phyloP scores from a whole-genome alignment of 179 eudicot genomes.

The Silene vulgaris region DNA sequence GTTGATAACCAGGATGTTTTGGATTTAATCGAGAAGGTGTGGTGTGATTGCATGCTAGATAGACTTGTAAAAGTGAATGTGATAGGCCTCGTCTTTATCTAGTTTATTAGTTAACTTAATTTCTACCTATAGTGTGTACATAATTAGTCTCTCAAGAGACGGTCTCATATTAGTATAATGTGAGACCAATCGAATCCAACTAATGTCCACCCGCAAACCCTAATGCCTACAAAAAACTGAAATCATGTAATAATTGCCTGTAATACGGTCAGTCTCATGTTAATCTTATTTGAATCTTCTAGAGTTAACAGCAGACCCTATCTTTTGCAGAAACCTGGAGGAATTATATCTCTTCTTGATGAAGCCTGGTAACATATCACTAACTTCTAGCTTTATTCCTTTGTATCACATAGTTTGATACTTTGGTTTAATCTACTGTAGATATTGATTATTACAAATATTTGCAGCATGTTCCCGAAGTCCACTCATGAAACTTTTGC shows the following conservation, averaged over 20 bases:
- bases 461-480: constrained; percentile 95
- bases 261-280: too few species aligned
- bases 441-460: constrained; percentile 9
- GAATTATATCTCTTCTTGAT: constrained; percentile 91
- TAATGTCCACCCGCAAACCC: too few species aligned
- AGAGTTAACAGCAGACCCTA: constrained; percentile 10
- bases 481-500: constrained; percentile 97
- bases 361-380: constrained; percentile 80
- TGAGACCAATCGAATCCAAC: too few species aligned
- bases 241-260: too few species aligned
- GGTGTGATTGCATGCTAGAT: constrained; percentile 1
- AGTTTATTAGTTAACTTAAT: neutral
- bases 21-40: constrained; percentile 91
- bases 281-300: neutral
- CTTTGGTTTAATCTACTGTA: constrained; percentile 9
- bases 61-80: constrained; percentile 2
- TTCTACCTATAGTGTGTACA: constrained; percentile 2
- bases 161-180: too few species aligned
- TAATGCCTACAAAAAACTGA: too few species aligned
- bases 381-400: constrained; percentile 2
- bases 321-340: constrained; percentile 92
- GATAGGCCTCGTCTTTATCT: neutral
- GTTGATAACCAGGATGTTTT: constrained; percentile 97
- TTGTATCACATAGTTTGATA: neutral
- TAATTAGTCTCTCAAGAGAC: neutral